These are phyloP conservation scores for Acacia melanoxylon DNA, from an alignment of 306 rosid species.

Conservation along the genomic window DNA sequence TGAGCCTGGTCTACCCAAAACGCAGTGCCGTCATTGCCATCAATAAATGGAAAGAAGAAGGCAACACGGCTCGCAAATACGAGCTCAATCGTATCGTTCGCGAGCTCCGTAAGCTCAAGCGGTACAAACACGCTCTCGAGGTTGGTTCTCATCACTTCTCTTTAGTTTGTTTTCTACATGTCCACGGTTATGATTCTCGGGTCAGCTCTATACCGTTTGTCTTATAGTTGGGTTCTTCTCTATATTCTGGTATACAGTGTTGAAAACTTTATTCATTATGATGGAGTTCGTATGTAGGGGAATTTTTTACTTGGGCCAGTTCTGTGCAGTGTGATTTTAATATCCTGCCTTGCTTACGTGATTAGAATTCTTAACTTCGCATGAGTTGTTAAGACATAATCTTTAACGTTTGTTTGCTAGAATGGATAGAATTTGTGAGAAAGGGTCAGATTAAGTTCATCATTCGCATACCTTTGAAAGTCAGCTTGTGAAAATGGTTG, in stretches of 20 bases:
- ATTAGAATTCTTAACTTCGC: background rate
- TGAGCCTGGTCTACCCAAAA: constrained; percentile 70
- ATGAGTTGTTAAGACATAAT: background rate
- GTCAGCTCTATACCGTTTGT: background rate
- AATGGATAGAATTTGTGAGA: background rate
- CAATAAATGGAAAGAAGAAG: constrained; percentile 87
- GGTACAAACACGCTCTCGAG: constrained; percentile 94
- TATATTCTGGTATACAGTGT: background rate
- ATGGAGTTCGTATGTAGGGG: background rate
- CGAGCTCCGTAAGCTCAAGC: constrained; percentile 81
- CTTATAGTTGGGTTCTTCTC: background rate
- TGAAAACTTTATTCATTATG: background rate
- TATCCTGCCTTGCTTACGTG: background rate
- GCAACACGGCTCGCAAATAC: constrained; percentile 65
- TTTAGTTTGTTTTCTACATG: background rate
- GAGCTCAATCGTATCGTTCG: constrained; percentile 88
- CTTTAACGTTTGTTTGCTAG: background rate
- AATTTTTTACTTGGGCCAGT: background rate
- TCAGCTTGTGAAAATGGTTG: background rate
- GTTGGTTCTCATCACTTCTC: constrained; percentile 33
- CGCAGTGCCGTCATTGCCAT: constrained; percentile 78
- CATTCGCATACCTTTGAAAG: background rate
- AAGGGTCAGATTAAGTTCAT: background rate
- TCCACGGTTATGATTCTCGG: background rate
- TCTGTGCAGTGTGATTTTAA: background rate